Conservation (phyloP, 768 basidiomycete species). For the Boletus reticuloceps region DNA sequence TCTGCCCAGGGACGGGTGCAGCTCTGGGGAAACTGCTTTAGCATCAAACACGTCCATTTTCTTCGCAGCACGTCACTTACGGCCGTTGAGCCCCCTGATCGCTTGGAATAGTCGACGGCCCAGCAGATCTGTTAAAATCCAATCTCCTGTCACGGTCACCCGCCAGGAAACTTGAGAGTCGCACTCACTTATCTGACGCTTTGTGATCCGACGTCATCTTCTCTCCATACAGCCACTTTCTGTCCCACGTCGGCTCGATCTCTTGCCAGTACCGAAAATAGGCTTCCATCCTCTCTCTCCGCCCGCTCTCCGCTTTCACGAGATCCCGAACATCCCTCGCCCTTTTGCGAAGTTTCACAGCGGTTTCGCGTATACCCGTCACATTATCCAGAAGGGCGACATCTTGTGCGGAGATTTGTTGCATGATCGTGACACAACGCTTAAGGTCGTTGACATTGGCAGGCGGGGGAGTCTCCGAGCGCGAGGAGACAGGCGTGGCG, state of each 20-base stretch:
- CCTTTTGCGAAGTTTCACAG: constrained; percentile 17
- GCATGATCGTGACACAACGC: constrained; percentile 28
- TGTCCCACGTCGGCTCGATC: constrained; percentile 20
- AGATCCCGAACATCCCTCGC: constrained; percentile 23
- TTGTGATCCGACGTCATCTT: background rate
- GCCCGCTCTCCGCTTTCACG: constrained; percentile 20
- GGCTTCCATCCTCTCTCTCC: constrained; percentile 26
- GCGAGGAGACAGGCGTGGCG: constrained; percentile 23
- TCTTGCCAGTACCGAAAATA: constrained; percentile 30
- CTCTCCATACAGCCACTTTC: constrained; percentile 25
- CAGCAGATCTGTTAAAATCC: background rate
- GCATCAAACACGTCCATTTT: background rate
- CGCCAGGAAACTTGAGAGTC: background rate
- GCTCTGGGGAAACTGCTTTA: background rate
- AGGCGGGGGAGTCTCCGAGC: constrained; percentile 17
- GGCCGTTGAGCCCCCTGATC: background rate
- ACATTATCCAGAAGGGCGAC: constrained; percentile 8
- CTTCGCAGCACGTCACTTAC: constrained; percentile 1
- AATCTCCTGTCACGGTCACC: background rate
- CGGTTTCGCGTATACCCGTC: constrained; percentile 10
- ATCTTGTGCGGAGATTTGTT: constrained; percentile 20
- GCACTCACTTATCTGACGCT: constrained; percentile 4
- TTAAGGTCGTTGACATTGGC: constrained; percentile 18
- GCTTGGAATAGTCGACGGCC: background rate
- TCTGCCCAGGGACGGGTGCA: background rate